A percentile compares a stretch with the other conserved stretches of the same genome.
These are phyloP conservation scores for Wickerhamiella dianesei DNA, from an alignment of 805 yeast species.

Conservation along the genomic window DNA sequence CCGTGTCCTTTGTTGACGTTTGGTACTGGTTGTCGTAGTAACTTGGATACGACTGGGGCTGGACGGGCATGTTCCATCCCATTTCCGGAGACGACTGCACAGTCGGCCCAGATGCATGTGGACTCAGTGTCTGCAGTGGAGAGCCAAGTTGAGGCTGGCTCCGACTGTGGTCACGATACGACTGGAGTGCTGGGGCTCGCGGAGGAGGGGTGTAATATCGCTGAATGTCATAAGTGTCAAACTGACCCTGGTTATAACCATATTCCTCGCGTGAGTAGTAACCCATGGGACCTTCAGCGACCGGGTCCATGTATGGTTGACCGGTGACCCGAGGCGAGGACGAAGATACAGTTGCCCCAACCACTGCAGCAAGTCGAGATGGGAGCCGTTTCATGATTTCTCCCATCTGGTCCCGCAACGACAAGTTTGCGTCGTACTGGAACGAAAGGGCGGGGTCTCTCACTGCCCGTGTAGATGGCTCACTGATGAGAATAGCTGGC, in stretches of 20 bases:
- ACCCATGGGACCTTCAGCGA: background rate
- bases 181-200: background rate
- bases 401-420: slow-evolving; percentile 24
- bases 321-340: background rate
- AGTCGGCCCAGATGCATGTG: background rate
- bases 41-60: background rate
- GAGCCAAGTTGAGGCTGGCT: background rate
- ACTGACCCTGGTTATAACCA: background rate
- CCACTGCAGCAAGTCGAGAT: background rate
- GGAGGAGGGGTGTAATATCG: background rate
- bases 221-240: background rate
- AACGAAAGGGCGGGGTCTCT: slow-evolving; percentile 72
- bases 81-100: background rate
- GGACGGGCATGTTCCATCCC: no score
- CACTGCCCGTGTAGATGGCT: slow-evolving; percentile 48
- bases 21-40: background rate
- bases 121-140: background rate
- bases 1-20: background rate
- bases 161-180: background rate
- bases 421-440: slow-evolving; percentile 34
- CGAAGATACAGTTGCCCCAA: background rate
- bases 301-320: background rate
- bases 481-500: slow-evolving; percentile 7
- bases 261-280: background rate
- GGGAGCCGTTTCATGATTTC: slow-evolving; percentile 9